Base-by-base conservation (phyloP, 1,284 basidiomycete species). In the Sparassis latifolia region DNA sequence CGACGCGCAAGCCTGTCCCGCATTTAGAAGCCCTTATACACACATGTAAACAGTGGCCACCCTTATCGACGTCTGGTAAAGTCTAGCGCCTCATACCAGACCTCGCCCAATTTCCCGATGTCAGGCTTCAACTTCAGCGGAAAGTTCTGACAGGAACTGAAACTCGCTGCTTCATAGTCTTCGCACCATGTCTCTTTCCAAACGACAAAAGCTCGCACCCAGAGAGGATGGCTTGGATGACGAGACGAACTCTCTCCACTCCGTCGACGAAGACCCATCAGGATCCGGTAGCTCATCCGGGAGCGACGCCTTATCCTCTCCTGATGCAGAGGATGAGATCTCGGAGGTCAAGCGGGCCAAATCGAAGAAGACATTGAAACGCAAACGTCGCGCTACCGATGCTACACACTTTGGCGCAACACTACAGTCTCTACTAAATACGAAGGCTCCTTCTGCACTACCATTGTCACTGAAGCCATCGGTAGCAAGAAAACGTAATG, bases 381-480 rank as follows among this genome's bases (percentile, higher is more conserved):
- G 88, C 56, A 91, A 90, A 73, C 77, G 84, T 42, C 75, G 88
- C 47, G 88, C 88, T 31, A 87, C 87, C 6, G 80, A 79, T 51
- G 73, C 84, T n/a, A 76, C 79, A 32, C 79, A 78, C 45, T 91
- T 91, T 60, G 89, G 86, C 55, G 72, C 77, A 47, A 82, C 86
- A 3, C 72, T 91, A 32, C 80, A 86, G 61, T 76, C 78, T 29
- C 70, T 91, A 49, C 72, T 91, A 42, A 73, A 72, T 52, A 90
- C 88, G 32, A 71, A 82, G 57, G 73, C 80, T 28, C 85, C 86
- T 5, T 82, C 84, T 9, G 65, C 74, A 12, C 65, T 80, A 42
- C 89, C 87, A 0, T 72, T 91, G 30, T 87, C 87, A 6, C 75
- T 91, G 51, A 89, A 86, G 61, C 86, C 88, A 4, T 86, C 85